Percentiles rank a stretch among this genome's conserved stretches.
These are phyloP conservation scores for Lumnitzera littorea DNA, from an alignment of 345 rosid species.

Conservation along the genomic window DNA sequence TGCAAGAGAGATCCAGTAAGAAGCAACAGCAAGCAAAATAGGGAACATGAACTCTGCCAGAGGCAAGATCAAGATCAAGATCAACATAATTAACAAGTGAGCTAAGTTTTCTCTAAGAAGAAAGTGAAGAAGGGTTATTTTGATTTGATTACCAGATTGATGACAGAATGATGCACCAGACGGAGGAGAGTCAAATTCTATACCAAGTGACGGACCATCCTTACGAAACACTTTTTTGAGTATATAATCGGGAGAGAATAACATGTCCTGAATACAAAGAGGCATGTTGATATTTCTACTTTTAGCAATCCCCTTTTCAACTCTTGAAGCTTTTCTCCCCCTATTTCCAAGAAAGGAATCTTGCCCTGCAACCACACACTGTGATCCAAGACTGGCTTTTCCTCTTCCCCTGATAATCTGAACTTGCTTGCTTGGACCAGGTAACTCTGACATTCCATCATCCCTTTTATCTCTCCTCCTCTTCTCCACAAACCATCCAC, in stretches of 20 bases:
- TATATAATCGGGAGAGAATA: constrained; percentile 52
- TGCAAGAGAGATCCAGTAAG: too few species aligned
- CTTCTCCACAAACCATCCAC: constrained; percentile 65
- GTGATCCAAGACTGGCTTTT: constrained; percentile 6
- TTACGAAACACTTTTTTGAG: constrained; percentile 68
- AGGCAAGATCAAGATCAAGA: too few species aligned
- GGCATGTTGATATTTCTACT: constrained; percentile 15
- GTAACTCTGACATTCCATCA: constrained; percentile 6
- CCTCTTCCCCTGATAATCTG: constrained; percentile 12
- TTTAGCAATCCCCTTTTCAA: constrained; percentile 12
- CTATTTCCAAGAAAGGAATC: constrained; percentile 5
- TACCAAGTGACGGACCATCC: constrained; percentile 92
- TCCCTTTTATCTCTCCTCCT: constrained; percentile 51
- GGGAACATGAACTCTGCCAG: too few species aligned
- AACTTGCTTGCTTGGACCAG: constrained; percentile 13
- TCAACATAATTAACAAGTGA: background rate
- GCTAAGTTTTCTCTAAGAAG: constrained; percentile 1
- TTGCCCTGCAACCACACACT: constrained; percentile 11
- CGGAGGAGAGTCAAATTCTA: constrained; percentile 59
- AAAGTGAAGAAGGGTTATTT: constrained; percentile 1
- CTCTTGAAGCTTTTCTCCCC: constrained; percentile 8
- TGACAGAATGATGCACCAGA: constrained; percentile 16
- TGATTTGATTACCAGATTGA: constrained; percentile 21
- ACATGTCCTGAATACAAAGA: constrained; percentile 34
- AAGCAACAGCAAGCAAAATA: too few species aligned